Conservation (phyloP, 2,329 filamentous ascomycete genomes). For the Aspergillus novoparasiticus region DNA sequence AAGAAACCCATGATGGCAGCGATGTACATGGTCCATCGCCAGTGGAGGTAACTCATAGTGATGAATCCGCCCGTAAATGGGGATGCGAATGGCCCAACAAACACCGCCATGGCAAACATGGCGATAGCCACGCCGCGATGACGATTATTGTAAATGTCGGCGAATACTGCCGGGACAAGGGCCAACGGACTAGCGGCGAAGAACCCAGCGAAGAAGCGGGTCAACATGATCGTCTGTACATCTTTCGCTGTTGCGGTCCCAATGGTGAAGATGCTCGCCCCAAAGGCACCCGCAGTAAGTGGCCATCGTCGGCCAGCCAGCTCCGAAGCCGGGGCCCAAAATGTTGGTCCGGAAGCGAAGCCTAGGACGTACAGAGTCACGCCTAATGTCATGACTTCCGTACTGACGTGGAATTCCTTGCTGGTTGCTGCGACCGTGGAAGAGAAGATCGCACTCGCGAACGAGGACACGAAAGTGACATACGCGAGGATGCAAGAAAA, state of each 20-base stretch:
- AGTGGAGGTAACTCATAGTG: conserved; percentile 49
- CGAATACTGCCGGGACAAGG: conserved; percentile 47
- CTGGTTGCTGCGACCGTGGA: conserved; percentile 61
- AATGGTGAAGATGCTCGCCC: conserved; percentile 49
- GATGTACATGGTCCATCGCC: conserved; percentile 57
- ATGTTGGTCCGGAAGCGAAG: conserved; percentile 60
- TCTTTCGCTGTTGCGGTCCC: conserved; percentile 46
- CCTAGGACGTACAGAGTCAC: conserved; percentile 53
- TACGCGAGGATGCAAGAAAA: conserved; percentile 36
- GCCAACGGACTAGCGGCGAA: conserved; percentile 48
- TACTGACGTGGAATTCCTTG: conserved; percentile 47
- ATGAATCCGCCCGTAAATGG: conserved; percentile 57
- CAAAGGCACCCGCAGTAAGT: conserved; percentile 45
- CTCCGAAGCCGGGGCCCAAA: conserved; percentile 66
- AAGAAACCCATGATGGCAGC: conserved; percentile 54
- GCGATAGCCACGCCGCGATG: conserved; percentile 47
- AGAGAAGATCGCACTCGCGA: conserved; percentile 67
- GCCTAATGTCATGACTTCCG: conserved; percentile 48
- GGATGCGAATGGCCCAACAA: conserved; percentile 52
- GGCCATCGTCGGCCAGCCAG: conserved; percentile 60
- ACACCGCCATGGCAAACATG: conserved; percentile 53
- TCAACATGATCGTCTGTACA: conserved; percentile 45
- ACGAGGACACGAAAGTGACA: conserved; percentile 54
- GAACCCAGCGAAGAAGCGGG: conserved; percentile 50
- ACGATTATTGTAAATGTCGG: conserved; percentile 54